Percentiles rank a stretch among this genome's conserved stretches.
Conservation (phyloP, 2,329 filamentous ascomycete species). For the Ceratocystis smalleyi region DNA sequence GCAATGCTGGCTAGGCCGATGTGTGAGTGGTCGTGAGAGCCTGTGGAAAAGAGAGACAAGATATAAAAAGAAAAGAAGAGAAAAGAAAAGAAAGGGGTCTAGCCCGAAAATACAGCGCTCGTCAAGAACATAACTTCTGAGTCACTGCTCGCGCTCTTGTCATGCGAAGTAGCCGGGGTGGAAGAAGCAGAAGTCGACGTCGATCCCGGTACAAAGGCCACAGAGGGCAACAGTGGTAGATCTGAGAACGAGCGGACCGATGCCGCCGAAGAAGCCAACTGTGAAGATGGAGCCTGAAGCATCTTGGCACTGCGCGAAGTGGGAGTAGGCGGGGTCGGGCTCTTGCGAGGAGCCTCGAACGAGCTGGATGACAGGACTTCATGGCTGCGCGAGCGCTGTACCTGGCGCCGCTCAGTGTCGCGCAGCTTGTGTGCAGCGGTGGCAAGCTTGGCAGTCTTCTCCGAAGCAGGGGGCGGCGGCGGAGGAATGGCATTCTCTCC, state of each 20-base stretch:
- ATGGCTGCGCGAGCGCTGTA: constrained; percentile 36
- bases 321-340: constrained; percentile 7
- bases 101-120: constrained; percentile 35
- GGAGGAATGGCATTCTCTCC: neutral
- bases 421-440: constrained; percentile 16
- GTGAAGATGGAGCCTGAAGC: constrained; percentile 18
- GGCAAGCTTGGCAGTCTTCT: constrained; percentile 17
- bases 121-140: constrained; percentile 31
- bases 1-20: neutral
- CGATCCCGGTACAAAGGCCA: neutral
- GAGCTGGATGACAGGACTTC: constrained; percentile 31
- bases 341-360: constrained; percentile 13
- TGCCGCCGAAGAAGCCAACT: neutral
- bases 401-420: constrained; percentile 27
- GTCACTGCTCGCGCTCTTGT: constrained; percentile 21
- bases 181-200: constrained; percentile 7
- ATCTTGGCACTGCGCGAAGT: constrained; percentile 19
- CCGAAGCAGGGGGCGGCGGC: constrained; percentile 21
- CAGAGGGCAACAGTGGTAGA: constrained; percentile 2
- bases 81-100: constrained; percentile 11
- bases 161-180: constrained; percentile 16
- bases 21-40: constrained; percentile 3
- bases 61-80: constrained; percentile 10
- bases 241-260: neutral
- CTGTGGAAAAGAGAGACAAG: neutral